Percentiles rank a stretch among this genome's conserved stretches.
These are phyloP conservation scores for Erodium trifolium DNA, from an alignment of 441 rosid genomes.

Conservation along the genomic window DNA sequence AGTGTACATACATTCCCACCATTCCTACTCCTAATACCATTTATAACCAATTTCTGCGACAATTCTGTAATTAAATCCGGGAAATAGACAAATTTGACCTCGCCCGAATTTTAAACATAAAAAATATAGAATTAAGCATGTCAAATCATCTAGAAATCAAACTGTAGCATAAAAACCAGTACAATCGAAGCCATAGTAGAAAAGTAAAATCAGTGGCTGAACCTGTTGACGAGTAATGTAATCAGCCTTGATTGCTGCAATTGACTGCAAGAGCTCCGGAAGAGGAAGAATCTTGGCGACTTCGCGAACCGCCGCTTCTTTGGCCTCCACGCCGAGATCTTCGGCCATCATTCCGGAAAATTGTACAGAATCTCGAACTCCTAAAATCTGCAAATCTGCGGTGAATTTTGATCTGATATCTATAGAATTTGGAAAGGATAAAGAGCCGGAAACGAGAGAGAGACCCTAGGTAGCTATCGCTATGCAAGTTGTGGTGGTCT, in stretches of 20 bases:
- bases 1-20: not conserved
- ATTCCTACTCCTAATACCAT: not conserved
- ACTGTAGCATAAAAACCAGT: not conserved
- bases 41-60: not conserved
- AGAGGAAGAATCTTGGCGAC: conserved; percentile 87
- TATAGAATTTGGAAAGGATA: not conserved
- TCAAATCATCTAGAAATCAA: not conserved
- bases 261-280: conserved; percentile 79
- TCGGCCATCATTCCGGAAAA: conserved; percentile 58
- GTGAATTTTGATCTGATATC: not conserved
- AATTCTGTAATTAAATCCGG: not conserved
- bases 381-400: not conserved
- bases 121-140: not conserved
- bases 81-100: not conserved
- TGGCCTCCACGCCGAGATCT: conserved; percentile 97
- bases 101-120: not conserved
- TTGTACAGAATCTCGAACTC: not conserved
- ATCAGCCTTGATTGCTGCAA: conserved; percentile 82
- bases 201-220: not conserved
- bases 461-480: not conserved
- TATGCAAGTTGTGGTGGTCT: not conserved
- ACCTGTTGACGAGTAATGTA: conserved; percentile 97
- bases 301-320: conserved; percentile 94
- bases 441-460: not conserved
- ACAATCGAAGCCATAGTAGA: not conserved